Base-by-base conservation (phyloP, 305 asterid species). In the Stenogyne calaminthoides region DNA sequence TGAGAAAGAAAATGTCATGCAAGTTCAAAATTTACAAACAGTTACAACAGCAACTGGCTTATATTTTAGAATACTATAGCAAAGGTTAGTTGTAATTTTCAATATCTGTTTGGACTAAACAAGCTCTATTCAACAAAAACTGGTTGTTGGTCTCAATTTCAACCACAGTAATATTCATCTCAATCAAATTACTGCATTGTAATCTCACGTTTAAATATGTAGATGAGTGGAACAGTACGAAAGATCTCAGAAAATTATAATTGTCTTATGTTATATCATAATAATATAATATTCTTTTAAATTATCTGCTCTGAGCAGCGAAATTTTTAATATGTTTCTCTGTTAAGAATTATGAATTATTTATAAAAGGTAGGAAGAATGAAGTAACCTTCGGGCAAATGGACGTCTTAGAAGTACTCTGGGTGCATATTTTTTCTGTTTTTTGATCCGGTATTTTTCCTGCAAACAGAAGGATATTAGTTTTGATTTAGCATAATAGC, bases 371-470 rank as follows among this genome's bases (percentile, higher is more conserved):
- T 11, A 67, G 65, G 61, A 70, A 77, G 58, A 15, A 15, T 5
- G 54, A 76, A 77, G 25, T 29, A 74, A 94, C 99, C 97, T 91
- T 71, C 97, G 84, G 61, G 99, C 84, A 83, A 82, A 81, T 65
- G 99, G 97, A 68, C 97, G 97, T 70, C 99, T 81, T 63, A 91
- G 62, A 57, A 91, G 92, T 72, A 94, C 95, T 80, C 84, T 86
- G 22, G 99, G 99, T 18, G 97, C 95, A 79, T 94, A 88, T 84
- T 91, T 94, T 85, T 94, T 94, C 88, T 88, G 98, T 83, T 91
- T 93, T 84, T 93, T 93, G 19, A 91, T 84, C 70, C 90, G 87
- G 68, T 91, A 93, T 72, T 93, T 93, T 76, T 91, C 98, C 98
- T 93, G 93, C 73, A 78, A 59, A 75, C 69, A 69, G 62, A 55